These are phyloP conservation scores for Protostelium mycophagum DNA, from an alignment of 78 protist species.

Conservation along the genomic window DNA sequence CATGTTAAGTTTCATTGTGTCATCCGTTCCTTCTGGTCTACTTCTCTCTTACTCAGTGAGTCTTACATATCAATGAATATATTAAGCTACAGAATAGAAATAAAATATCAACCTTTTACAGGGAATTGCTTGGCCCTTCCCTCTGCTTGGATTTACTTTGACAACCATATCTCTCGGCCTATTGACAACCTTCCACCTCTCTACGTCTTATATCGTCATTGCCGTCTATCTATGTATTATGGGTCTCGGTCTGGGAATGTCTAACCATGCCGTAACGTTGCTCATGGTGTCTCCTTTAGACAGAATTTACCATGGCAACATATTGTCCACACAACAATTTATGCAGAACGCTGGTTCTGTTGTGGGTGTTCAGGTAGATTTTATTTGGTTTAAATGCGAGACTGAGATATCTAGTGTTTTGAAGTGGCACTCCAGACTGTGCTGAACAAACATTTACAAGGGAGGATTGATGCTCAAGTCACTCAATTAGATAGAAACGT, in stretches of 20 bases:
- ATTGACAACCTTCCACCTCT: not conserved
- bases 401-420: not conserved
- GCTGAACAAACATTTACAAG: too few relatives aligned
- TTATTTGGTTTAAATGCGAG: not conserved
- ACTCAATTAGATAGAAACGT: too few relatives aligned
- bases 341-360: slow-evolving; percentile 1
- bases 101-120: not conserved
- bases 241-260: not conserved
- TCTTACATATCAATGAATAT: too few relatives aligned
- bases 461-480: too few relatives aligned
- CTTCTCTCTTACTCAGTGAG: not conserved
- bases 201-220: not conserved
- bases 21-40: not conserved
- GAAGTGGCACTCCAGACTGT: not conserved
- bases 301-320: not conserved
- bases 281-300: not conserved
- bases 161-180: not conserved
- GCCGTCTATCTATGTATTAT: not conserved
- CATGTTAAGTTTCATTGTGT: not conserved
- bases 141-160: not conserved
- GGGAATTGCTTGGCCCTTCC: not conserved
- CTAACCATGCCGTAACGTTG: not conserved
- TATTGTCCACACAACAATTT: not conserved
- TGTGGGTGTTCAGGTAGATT: not conserved
- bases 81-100: too few relatives aligned